Base-by-base conservation (phyloP, 257 asterid genomes). In the Solanum verrucosum region DNA sequence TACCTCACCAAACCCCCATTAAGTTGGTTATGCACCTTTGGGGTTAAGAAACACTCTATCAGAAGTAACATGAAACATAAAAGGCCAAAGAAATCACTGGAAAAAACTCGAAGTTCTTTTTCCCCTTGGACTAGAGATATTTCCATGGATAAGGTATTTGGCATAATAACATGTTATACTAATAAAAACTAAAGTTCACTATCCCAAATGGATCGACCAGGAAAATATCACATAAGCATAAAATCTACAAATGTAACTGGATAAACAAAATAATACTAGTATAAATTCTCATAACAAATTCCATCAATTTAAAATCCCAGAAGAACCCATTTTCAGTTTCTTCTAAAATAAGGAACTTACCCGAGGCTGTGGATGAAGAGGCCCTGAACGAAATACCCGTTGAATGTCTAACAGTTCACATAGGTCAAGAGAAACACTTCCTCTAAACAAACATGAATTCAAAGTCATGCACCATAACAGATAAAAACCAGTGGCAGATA, bases 281-380 rank as follows among this genome's bases (percentile, higher is more conserved):
- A 46, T 16, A 49, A 49, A 79, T 44, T 79, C 8, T 9, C 27
- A 29, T 81, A 81, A 12, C 27, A 49, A 27, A 44, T 79, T 14
- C 65, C 35, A 42, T 25, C 14, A 79, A 79, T 46, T 27, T 4
- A 79, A 79, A 16, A 8, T 15, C 38, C 67, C 37, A 37, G 33
- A 72, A 60, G 42, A 87, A 74, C 33, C 49, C 34, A 49, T 23
- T 23, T 87, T n/a, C 63, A 63, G 77, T 82, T 46, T 29, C 85
- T 49, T 46, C 20, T 44, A 25, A 82, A 10, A 29, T 49, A 25
- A 21, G 84, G 81, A 85, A 90, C 98, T 92, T 87, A 95, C 99
- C 92, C 99, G 95, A 87, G 98, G 99, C 84, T 93, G 97, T 4
- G 98, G 98, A 90, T 94, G 98, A 90, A 95, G 96, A 14, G 98